Percentiles rank a stretch among this genome's conserved stretches.
Conservation (phyloP, 2,329 filamentous ascomycete genomes). For the Penicillium decumbens region DNA sequence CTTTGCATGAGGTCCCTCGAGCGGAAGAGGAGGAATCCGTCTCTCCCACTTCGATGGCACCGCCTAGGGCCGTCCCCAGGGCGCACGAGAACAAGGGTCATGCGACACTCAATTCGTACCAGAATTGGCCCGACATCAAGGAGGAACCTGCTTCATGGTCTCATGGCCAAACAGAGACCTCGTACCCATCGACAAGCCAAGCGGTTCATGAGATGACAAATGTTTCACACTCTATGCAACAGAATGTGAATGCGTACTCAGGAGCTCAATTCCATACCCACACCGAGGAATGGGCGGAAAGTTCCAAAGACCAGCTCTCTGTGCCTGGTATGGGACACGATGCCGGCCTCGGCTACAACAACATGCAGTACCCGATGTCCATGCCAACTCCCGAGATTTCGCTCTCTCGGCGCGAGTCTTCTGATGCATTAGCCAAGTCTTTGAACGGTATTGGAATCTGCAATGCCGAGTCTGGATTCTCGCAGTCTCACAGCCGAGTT, state of each 20-base stretch:
- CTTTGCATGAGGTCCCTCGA: conserved; percentile 11
- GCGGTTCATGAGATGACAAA: conserved; percentile 17
- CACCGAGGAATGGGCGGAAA: conserved; percentile 28
- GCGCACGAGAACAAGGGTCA: conserved; percentile 16
- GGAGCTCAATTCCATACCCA: conserved; percentile 16
- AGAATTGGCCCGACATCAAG: conserved; percentile 28
- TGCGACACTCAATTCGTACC: conserved; percentile 20
- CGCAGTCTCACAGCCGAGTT: conserved; percentile 25
- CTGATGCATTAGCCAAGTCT: conserved; percentile 33
- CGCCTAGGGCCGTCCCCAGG: conserved; percentile 12
- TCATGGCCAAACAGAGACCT: conserved; percentile 20
- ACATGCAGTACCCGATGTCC: conserved; percentile 29
- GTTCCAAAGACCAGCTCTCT: conserved; percentile 20
- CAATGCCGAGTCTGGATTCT: conserved; percentile 22
- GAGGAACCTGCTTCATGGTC: conserved; percentile 28
- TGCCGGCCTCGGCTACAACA: conserved; percentile 25
- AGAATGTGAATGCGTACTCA: conserved; percentile 14
- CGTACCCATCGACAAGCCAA: conserved; percentile 22
- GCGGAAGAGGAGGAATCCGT: conserved; percentile 26
- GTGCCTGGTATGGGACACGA: conserved; percentile 22
- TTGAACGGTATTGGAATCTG: conserved; percentile 37
- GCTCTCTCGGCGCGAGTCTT: conserved; percentile 30
- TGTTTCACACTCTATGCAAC: conserved; percentile 15
- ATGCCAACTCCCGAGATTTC: conserved; percentile 31
- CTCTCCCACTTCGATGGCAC: conserved; percentile 28